phyloP scores from a whole-genome alignment of 1,284 basidiomycete species.

The Takashimella tepidaria region DNA sequence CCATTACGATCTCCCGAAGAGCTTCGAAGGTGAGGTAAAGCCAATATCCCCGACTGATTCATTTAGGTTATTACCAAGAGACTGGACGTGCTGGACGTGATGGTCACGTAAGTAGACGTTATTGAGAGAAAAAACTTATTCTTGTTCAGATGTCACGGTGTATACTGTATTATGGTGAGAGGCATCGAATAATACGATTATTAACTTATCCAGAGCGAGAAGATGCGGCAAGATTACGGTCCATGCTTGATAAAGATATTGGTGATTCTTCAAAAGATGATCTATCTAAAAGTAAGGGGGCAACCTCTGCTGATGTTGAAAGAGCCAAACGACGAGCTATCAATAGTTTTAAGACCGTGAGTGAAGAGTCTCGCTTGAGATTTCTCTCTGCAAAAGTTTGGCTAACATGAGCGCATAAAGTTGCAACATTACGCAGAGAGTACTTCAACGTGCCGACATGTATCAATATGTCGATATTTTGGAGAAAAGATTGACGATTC shows the following conservation, averaged over 20 bases:
- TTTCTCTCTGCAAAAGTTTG: not conserved
- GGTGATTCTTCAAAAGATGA: conserved; percentile 17
- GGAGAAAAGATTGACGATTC: conserved; percentile 65
- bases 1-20: conserved; percentile 66
- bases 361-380: conserved; percentile 14
- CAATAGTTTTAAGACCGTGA: conserved; percentile 62
- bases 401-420: conserved; percentile 23
- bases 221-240: conserved; percentile 58
- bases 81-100: conserved; percentile 83
- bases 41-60: conserved; percentile 1
- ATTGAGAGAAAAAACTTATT: not conserved
- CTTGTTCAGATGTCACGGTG: conserved; percentile 80
- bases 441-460: conserved; percentile 62
- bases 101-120: conserved; percentile 56
- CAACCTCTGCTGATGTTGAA: not conserved
- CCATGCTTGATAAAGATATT: conserved; percentile 52
- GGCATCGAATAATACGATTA: not conserved
- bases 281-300: conserved; percentile 4
- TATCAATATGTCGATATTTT: conserved; percentile 75
- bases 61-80: conserved; percentile 77
- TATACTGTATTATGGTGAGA: conserved; percentile 71
- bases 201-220: conserved; percentile 58
- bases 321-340: conserved; percentile 19
- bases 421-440: conserved; percentile 59
- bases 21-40: conserved; percentile 63